Evolutionary conservation across 805 yeast genomes (phyloP), one percentile per base, ranked within the genome.

Genomic region (Starmerella bombi): DNA sequence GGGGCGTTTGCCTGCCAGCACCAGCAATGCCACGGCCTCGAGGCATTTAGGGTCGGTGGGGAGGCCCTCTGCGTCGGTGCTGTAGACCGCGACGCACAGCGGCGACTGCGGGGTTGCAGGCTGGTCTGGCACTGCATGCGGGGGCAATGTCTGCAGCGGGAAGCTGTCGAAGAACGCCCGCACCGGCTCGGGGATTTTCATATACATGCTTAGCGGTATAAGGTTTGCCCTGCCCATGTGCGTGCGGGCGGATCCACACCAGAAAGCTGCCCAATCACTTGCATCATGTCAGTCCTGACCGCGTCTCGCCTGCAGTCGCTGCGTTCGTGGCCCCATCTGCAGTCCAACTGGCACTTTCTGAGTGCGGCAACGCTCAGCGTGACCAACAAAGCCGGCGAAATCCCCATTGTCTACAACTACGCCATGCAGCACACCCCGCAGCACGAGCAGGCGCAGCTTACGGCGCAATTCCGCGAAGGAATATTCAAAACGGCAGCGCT

Each of bases 291-390:
- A n/a, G n/a, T n/a, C n/a, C n/a, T n/a, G n/a, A n/a, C n/a, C 0
- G 66, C 80, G 1, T 71, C 69, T 41, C 60, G 82, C 42, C 62
- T 79, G n/a, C 65, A 64, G 0, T 59, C 60, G 40, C 58, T 79
- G 23, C 71, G 79, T 1, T 57, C 66, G 29, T 72, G 73, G 55
- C 78, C 81, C 1, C 59, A 59, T 9, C 65, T 83, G 22, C 60
- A 65, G 32, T 62, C 66, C 47, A 55, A 71, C 18, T 86, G 95
- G 95, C 81, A 77, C 55, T 62, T 75, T 29, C 63, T 84, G 17
- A 88, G 94, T 0, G 80, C 91, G 7, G 80, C 88, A 0, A 73
- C 93, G 8, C 67, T 85, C 36, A 73, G 88, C 2, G 85, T 78
- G 5, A 77, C 88, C 52, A 86, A 86, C 54, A 72, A 70, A 45